phyloP scores from a whole-genome alignment of 768 basidiomycete species.

The Lactifluus volemus region DNA sequence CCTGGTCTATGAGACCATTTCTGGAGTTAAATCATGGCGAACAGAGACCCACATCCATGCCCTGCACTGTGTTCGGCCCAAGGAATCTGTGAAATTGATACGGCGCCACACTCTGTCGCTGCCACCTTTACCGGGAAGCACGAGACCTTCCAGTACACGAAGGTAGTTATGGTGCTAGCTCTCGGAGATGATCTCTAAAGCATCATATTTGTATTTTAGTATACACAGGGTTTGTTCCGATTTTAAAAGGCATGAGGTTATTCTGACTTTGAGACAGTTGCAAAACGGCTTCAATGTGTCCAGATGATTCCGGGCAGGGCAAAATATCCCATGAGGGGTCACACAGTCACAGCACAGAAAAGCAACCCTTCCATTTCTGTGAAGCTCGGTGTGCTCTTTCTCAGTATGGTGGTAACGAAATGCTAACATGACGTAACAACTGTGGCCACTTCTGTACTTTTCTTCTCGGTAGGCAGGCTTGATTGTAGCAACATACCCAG shows the following conservation, averaged over 20 bases:
- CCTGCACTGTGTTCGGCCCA: slow-evolving; percentile 31
- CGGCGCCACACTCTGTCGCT: slow-evolving; percentile 48
- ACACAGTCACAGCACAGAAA: slow-evolving; percentile 42
- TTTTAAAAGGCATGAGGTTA: slow-evolving; percentile 17
- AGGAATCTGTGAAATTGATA: slow-evolving; percentile 54
- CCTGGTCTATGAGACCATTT: too few species aligned
- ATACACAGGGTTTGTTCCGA: slow-evolving; percentile 40
- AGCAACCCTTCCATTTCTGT: slow-evolving; percentile 43
- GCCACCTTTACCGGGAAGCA: slow-evolving; percentile 53
- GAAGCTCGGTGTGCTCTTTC: slow-evolving; percentile 32
- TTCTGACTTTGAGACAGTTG: slow-evolving; percentile 26
- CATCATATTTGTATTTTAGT: slow-evolving; percentile 28
- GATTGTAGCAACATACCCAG: background rate
- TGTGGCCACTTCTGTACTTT: slow-evolving; percentile 54
- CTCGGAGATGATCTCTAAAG: background rate
- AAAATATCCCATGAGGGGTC: slow-evolving; percentile 35
- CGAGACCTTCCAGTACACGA: slow-evolving; percentile 57
- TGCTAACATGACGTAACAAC: slow-evolving; percentile 26
- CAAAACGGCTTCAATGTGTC: slow-evolving; percentile 38
- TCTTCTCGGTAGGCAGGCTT: slow-evolving; percentile 35
- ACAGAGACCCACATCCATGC: slow-evolving; percentile 38
- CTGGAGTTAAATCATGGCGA: too few species aligned
- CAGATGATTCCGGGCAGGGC: slow-evolving; percentile 38
- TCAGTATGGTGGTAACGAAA: background rate
- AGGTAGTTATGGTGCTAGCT: slow-evolving; percentile 31